Percentiles rank a stretch among this genome's conserved stretches.
phyloP scores from a whole-genome alignment of 345 rosid genomes.

The Sisymbrium irio region DNA sequence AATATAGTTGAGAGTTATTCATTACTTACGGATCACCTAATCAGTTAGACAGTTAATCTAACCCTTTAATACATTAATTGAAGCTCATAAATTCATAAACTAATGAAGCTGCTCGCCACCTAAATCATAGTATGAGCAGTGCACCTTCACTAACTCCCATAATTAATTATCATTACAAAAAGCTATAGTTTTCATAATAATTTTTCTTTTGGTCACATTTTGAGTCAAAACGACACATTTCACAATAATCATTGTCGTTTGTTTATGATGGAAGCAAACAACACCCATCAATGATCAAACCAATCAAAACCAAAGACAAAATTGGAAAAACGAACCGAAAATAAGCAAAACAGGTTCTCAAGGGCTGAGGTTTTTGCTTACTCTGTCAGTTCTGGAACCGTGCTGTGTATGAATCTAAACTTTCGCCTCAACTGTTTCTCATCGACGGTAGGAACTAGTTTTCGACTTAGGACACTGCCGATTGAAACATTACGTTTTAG shows the following conservation, averaged over 20 bases:
- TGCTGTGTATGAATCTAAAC: slow-evolving; percentile 74
- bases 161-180: slow-evolving; percentile 23
- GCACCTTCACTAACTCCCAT: slow-evolving; percentile 20
- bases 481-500: slow-evolving; percentile 62
- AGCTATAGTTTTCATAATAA: neutral
- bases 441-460: slow-evolving; percentile 51
- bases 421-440: slow-evolving; percentile 62
- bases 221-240: neutral
- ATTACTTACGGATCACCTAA: slow-evolving; percentile 25
- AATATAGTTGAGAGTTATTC: slow-evolving; percentile 9
- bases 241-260: slow-evolving; percentile 4
- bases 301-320: neutral
- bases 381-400: slow-evolving; percentile 65
- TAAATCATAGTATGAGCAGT: slow-evolving; percentile 15
- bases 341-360: slow-evolving; percentile 19
- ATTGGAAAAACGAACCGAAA: neutral
- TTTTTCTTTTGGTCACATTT: neutral
- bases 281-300: slow-evolving; percentile 17
- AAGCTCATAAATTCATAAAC: neutral
- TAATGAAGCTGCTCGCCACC: neutral
- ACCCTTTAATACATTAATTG: neutral
- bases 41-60: neutral
- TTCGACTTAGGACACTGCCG: slow-evolving; percentile 67
- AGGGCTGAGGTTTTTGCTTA: slow-evolving; percentile 53
- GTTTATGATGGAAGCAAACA: slow-evolving; percentile 19